phyloP scores from a whole-genome alignment of 202 grass and related monocot species.

The Digitaria exilis region DNA sequence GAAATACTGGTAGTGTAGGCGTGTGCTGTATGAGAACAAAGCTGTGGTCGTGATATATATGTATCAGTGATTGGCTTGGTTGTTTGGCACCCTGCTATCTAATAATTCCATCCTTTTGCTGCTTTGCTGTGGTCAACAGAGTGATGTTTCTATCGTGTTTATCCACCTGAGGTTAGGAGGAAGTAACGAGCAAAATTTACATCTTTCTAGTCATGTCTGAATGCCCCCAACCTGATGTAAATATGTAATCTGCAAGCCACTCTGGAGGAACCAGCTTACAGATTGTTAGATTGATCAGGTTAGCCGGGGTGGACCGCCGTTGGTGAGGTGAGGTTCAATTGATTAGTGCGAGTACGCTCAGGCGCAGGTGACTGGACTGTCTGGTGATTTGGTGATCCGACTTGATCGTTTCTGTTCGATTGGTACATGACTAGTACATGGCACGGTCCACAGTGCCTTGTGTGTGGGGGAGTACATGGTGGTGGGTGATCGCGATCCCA shows the following conservation, averaged over 20 bases:
- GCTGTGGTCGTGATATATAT: not conserved
- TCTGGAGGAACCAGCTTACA: not conserved
- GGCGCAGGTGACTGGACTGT: not conserved
- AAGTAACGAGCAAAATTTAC: not conserved
- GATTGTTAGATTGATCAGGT: not conserved
- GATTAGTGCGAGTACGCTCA: not conserved
- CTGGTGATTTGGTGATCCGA: not conserved
- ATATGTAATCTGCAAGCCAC: not conserved
- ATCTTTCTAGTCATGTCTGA: not conserved
- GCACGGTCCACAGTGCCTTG: too few relatives aligned
- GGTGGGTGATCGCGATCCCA: not conserved
- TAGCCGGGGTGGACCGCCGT: too few relatives aligned
- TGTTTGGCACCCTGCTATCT: conserved; percentile 1
- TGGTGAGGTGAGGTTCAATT: not conserved
- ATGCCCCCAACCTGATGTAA: not conserved
- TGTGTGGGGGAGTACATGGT: not conserved
- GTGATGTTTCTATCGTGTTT: not conserved
- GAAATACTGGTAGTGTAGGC: not conserved
- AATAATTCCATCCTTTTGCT: not conserved
- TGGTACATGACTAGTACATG: not conserved
- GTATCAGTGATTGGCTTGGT: conserved; percentile 13
- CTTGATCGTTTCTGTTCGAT: not conserved
- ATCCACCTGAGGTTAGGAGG: not conserved
- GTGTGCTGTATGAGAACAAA: conserved; percentile 8
- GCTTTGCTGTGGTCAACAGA: not conserved